Evolutionary conservation across 1,284 basidiomycete genomes (phyloP), one percentile per base, ranked within the genome.

Genomic region (Moesziomyces sp.): DNA sequence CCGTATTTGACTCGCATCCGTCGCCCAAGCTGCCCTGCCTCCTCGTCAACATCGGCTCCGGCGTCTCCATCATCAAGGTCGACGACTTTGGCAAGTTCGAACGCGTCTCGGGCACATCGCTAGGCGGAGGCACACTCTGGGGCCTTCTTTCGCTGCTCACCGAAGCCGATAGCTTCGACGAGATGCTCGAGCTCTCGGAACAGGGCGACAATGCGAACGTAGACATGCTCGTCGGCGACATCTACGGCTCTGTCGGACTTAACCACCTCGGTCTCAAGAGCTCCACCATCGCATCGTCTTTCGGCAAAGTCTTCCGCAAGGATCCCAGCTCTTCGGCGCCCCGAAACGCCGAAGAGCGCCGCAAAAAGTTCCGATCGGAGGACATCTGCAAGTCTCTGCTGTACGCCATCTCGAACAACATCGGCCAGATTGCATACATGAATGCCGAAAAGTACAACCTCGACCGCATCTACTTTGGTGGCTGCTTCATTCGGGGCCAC

Each of bases 371-470:
- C 86, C 90, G 88, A 40, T 89, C 94, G 7, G 93, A 98, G 85
- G 97, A 99, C 84, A 96, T 99, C 82, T 94, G 93, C 86, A 91
- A 91, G 84, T 82, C 76, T 58, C 86, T 99, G 80, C 88, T 99
- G 30, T 99, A 98, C 85, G 96, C 95, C 18, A 90, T 99, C 67
- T 94, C 93, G 77, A 99, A 99, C 86, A 99, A 99, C 85, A 99
- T 99, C 78, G 97, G 97, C 6, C 97, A 99, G 85, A 98, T 99
- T 86, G 97, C 97, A 63, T 97, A 96, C 86, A 97, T 99, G 96
- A 99, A 99, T 83, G 97, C 97, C 50, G 97, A 99, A 85, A 98
- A 99, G 87, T 97, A 98, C 85, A 92, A 93, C 70, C 86, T 99
- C 61, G 93, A 98, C 81, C 90, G 93, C 80, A 98, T 99, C 77